Evolutionary conservation across 495 filamentous ascomycete genomes (phyloP).

Genomic region (Physcia stellaris): DNA sequence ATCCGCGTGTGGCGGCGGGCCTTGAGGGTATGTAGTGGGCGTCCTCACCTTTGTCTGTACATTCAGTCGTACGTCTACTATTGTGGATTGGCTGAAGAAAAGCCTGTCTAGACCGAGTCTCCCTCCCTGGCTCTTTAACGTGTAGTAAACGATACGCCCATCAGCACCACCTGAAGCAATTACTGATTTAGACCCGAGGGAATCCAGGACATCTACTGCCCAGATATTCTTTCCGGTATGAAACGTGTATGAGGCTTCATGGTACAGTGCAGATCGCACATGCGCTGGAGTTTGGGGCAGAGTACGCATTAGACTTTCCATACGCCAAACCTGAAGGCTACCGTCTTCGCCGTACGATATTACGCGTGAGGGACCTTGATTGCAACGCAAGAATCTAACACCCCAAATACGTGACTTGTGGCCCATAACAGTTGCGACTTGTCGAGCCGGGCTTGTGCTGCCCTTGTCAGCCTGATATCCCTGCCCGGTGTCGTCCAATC

Average conservation of each 20-base stretch:
- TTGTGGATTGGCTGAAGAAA: background rate
- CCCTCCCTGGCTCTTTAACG: slow-evolving; percentile 2
- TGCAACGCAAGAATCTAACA: slow-evolving; percentile 45
- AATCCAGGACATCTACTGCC: slow-evolving; percentile 42
- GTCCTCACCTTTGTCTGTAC: background rate
- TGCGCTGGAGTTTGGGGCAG: no score
- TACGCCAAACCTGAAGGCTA: slow-evolving; percentile 54
- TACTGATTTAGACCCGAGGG: slow-evolving; percentile 17
- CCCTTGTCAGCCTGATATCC: slow-evolving; percentile 37
- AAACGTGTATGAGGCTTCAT: slow-evolving; percentile 37
- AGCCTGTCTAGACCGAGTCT: background rate
- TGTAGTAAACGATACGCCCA: slow-evolving; percentile 38
- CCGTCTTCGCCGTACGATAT: slow-evolving; percentile 73
- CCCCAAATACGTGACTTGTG: slow-evolving; percentile 86
- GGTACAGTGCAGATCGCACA: no score
- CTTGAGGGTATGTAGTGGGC: background rate
- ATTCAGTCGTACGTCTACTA: slow-evolving; percentile 1
- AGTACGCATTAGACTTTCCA: slow-evolving; percentile 37
- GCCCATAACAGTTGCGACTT: slow-evolving; percentile 59
- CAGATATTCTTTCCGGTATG: slow-evolving; percentile 91
- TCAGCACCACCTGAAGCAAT: slow-evolving; percentile 84
- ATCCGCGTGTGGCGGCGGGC: background rate
- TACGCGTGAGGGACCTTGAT: slow-evolving; percentile 26
- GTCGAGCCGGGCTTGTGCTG: slow-evolving; percentile 6
- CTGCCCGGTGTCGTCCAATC: slow-evolving; percentile 19